Evolutionary conservation across 1,139 yeast species (phyloP).

Genomic region (Geotrichum cucujoidarum): DNA sequence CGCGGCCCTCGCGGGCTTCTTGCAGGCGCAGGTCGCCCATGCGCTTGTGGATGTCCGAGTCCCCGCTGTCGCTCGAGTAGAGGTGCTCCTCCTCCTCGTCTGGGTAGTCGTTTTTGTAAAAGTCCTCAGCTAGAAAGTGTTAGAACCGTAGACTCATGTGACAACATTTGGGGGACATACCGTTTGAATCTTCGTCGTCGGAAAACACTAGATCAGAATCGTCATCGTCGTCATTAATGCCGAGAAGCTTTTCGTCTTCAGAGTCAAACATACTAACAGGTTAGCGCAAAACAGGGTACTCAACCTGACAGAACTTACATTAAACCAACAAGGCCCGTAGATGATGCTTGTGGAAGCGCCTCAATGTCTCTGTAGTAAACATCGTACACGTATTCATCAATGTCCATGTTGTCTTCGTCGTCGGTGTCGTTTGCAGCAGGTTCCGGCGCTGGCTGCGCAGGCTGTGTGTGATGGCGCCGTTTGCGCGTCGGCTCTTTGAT

Average conservation of each 20-base stretch:
- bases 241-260: conserved; percentile 45
- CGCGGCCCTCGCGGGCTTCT: conserved; percentile 5
- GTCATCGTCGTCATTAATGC: conserved; percentile 41
- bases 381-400: conserved; percentile 83
- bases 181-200: conserved; percentile 77
- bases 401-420: conserved; percentile 33
- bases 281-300: background rate
- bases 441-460: conserved; percentile 13
- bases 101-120: conserved; percentile 89
- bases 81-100: conserved; percentile 39
- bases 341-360: conserved; percentile 15
- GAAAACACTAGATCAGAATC: conserved; percentile 41
- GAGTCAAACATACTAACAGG: conserved; percentile 43
- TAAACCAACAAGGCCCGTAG: conserved; percentile 31
- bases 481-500: conserved; percentile 12
- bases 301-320: conserved; percentile 33
- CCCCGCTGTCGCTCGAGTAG: conserved; percentile 2
- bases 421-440: conserved; percentile 26
- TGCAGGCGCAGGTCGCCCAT: background rate
- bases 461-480: conserved; percentile 7
- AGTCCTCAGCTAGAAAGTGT: conserved; percentile 56
- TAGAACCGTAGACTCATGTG: background rate
- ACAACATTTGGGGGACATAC: conserved; percentile 20
- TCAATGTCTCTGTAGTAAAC: conserved; percentile 59
- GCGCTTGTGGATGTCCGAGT: background rate